Conservation (phyloP, 345 rosid genomes). For the Orychophragmus violaceus region DNA sequence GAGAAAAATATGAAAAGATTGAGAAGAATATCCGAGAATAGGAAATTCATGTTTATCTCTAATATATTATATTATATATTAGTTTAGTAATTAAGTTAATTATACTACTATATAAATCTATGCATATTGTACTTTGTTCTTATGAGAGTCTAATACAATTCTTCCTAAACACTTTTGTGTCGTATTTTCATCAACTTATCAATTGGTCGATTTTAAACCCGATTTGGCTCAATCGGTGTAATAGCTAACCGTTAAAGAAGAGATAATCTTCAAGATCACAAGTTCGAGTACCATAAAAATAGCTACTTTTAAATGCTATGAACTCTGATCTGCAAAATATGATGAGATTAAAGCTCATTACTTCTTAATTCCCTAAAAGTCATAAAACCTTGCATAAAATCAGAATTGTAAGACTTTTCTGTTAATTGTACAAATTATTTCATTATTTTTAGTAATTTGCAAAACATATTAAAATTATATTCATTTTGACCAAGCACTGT, state of each 20-base stretch:
- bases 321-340: not conserved
- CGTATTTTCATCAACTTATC: no score
- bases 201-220: not conserved
- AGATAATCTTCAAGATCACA: not conserved
- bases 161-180: no score
- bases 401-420: not conserved
- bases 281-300: not conserved
- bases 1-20: no score
- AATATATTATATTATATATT: no score
- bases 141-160: no score
- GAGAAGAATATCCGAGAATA: no score
- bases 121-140: no score
- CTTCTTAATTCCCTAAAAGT: not conserved
- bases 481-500: not conserved
- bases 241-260: not conserved
- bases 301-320: not conserved
- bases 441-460: not conserved
- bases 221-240: not conserved
- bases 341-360: not conserved
- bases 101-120: no score
- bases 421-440: not conserved
- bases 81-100: no score
- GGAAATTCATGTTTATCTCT: no score
- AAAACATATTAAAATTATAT: not conserved
- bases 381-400: not conserved